Conservation (phyloP, 2,329 filamentous ascomycete species). For the Albophoma yamanashiensis region DNA sequence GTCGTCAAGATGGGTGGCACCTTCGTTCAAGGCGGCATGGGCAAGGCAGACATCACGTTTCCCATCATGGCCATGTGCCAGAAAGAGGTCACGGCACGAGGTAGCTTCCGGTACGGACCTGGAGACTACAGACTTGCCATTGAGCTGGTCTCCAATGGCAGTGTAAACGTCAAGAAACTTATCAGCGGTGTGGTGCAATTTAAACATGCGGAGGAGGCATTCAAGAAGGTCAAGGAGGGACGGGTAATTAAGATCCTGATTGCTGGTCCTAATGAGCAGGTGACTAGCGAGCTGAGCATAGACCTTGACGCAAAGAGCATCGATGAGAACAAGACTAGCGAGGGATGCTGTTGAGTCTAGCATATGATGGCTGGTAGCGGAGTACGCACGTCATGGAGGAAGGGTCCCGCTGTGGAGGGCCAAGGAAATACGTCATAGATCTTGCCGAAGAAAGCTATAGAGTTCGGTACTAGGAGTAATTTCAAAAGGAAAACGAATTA, state of each 20-base stretch:
- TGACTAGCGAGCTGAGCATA: not conserved
- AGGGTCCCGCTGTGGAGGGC: not conserved
- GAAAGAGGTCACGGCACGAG: slow-evolving; percentile 80
- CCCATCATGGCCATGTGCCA: slow-evolving; percentile 84
- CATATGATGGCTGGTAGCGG: not conserved
- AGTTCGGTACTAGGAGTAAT: no score
- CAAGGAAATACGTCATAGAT: no score
- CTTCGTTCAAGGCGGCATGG: slow-evolving; percentile 86
- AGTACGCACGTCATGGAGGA: not conserved
- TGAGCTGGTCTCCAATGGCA: slow-evolving; percentile 60
- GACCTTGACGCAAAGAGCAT: not conserved
- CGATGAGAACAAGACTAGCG: not conserved
- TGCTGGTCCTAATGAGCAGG: slow-evolving; percentile 42
- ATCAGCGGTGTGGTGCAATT: slow-evolving; percentile 72
- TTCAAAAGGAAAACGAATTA: no score
- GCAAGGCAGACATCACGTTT: slow-evolving; percentile 76
- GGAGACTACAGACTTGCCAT: slow-evolving; percentile 84
- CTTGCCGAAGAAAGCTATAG: no score
- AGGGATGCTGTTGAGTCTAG: not conserved
- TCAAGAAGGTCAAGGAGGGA: slow-evolving; percentile 74
- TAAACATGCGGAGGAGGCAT: slow-evolving; percentile 72
- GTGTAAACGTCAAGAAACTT: slow-evolving; percentile 71
- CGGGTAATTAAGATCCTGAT: slow-evolving; percentile 65
- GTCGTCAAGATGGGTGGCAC: slow-evolving; percentile 59
- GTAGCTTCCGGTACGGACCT: slow-evolving; percentile 79